These are phyloP conservation scores for Nakataea oryzae DNA, from an alignment of 2,329 filamentous ascomycete genomes.

Conservation along the genomic window DNA sequence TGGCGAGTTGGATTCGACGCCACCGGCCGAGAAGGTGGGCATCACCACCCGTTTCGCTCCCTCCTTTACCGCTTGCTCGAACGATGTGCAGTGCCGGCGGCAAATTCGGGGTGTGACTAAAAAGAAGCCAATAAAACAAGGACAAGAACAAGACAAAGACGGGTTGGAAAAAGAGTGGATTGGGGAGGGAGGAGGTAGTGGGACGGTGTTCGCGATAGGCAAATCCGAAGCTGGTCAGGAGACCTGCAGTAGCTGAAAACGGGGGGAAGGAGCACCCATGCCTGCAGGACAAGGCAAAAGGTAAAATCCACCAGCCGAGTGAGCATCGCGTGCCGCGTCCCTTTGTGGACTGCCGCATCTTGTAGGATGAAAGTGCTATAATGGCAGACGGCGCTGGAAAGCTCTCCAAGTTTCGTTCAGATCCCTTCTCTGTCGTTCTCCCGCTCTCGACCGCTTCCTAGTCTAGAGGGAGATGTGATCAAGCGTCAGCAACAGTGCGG, in stretches of 20 bases:
- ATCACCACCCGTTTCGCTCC: not conserved
- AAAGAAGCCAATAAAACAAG: not conserved
- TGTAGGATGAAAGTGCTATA: not conserved
- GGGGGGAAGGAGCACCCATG: not conserved
- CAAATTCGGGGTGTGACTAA: not conserved
- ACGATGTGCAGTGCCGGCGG: not conserved
- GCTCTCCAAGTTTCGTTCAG: not conserved
- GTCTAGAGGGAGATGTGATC: not conserved
- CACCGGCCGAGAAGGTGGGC: not conserved
- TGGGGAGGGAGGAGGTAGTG: not conserved
- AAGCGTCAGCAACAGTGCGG: not conserved
- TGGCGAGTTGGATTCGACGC: not conserved
- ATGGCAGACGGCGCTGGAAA: not conserved
- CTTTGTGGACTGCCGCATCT: not conserved
- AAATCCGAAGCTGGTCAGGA: not conserved
- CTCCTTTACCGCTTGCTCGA: not conserved
- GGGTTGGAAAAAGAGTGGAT: not conserved
- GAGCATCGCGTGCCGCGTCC: not conserved
- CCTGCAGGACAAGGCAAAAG: not conserved
- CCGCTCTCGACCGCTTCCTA: not conserved
- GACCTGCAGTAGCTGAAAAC: not conserved
- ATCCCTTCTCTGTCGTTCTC: not conserved
- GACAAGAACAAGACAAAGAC: not conserved
- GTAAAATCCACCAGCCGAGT: not conserved
- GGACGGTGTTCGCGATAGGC: not conserved